These are phyloP conservation scores for Nematodospora anomalae DNA, from an alignment of 1,139 yeast species.

Conservation along the genomic window DNA sequence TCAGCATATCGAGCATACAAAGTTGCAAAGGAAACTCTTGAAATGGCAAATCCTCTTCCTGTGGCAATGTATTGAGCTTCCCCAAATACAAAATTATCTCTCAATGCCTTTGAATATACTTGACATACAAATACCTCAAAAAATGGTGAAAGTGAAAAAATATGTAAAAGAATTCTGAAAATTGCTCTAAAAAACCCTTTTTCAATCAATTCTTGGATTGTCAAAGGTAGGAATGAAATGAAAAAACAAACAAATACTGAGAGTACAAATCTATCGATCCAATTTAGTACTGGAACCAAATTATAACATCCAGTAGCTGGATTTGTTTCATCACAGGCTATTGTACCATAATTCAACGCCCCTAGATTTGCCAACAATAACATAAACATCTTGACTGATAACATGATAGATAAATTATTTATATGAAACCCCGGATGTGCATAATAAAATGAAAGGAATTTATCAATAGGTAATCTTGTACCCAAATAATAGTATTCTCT, in stretches of 20 bases:
- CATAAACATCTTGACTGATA: constrained; percentile 73
- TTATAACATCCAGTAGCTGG: constrained; percentile 74
- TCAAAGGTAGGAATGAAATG: constrained; percentile 76
- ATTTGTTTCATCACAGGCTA: constrained; percentile 54
- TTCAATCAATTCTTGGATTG: constrained; percentile 78
- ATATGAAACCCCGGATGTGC: constrained; percentile 93
- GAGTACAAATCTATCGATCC: constrained; percentile 79
- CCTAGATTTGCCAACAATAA: constrained; percentile 68
- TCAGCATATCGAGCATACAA: constrained; percentile 66
- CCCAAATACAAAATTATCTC: constrained; percentile 71
- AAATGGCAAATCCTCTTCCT: constrained; percentile 82
- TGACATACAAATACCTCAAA: constrained; percentile 90
- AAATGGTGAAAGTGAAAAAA: constrained; percentile 73
- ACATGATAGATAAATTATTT: constrained; percentile 74
- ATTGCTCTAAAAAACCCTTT: constrained; percentile 68
- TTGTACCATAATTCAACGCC: constrained; percentile 60
- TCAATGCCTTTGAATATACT: constrained; percentile 70
- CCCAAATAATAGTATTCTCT: constrained; percentile 84
- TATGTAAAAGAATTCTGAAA: constrained; percentile 59
- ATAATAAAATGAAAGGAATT: constrained; percentile 81
- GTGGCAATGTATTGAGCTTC: constrained; percentile 85
- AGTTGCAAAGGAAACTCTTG: constrained; percentile 57
- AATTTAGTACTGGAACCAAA: constrained; percentile 68
- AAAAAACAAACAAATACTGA: constrained; percentile 83
- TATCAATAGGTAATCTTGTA: constrained; percentile 72